phyloP scores from a whole-genome alignment of 495 filamentous ascomycete genomes.

The Lasiosphaeria miniovina region DNA sequence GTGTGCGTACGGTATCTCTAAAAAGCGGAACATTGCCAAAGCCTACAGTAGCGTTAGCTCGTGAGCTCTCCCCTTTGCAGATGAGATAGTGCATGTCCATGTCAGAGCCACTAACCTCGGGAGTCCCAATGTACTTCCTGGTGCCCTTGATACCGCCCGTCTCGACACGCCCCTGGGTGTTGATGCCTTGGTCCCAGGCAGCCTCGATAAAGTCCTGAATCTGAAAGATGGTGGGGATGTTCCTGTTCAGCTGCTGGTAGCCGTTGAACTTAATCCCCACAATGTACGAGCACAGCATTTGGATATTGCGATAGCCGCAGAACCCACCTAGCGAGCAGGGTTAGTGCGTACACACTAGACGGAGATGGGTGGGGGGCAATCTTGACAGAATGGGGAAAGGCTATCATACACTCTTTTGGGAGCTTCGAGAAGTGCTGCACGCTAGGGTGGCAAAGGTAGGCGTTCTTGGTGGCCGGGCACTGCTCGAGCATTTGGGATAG shows the following conservation, averaged over 20 bases:
- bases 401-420: conserved; percentile 54
- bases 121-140: conserved; percentile 92
- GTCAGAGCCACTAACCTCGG: conserved; percentile 62
- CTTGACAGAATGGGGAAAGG: not conserved
- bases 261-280: conserved; percentile 55
- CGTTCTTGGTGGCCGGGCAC: conserved; percentile 59
- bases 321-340: conserved; percentile 61
- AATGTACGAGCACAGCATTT: conserved; percentile 86
- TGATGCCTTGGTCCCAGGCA: conserved; percentile 88
- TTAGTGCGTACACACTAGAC: not conserved
- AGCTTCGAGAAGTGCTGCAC: conserved; percentile 83
- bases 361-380: not conserved
- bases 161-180: conserved; percentile 66
- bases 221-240: conserved; percentile 73
- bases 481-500: conserved; percentile 68
- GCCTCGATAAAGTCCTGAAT: conserved; percentile 87
- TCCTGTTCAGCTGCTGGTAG: conserved; percentile 54
- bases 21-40: conserved; percentile 69
- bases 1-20: conserved; percentile 60
- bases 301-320: conserved; percentile 97
- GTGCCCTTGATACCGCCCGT: conserved; percentile 87
- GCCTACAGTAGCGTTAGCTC: conserved; percentile 49
- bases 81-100: not conserved
- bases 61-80: not conserved
- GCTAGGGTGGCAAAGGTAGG: conserved; percentile 75